Evolutionary conservation across 2,329 filamentous ascomycete species (phyloP).

Genomic region (Alternaria arborescens): DNA sequence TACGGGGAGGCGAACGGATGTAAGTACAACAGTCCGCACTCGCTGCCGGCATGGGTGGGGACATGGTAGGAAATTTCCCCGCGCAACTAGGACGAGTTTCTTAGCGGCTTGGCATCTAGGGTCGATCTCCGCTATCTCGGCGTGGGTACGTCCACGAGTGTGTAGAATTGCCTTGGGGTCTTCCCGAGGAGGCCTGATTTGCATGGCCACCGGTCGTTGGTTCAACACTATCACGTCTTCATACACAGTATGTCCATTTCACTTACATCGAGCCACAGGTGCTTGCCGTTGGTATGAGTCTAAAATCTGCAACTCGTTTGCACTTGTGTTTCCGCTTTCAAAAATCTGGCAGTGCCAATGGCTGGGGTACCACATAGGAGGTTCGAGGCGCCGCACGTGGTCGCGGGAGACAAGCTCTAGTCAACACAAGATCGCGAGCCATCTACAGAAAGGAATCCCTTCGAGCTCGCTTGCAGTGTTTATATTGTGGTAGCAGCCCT

Average conservation of each 20-base stretch:
- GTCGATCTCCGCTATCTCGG: background rate
- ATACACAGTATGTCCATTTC: background rate
- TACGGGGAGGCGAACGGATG: background rate
- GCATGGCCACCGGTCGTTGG: too few species aligned
- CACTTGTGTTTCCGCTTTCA: background rate
- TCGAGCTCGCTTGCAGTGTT: background rate
- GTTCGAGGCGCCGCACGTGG: background rate
- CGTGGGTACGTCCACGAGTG: background rate
- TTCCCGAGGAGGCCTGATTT: background rate
- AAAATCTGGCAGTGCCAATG: background rate
- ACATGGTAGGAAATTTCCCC: background rate
- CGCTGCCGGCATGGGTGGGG: background rate
- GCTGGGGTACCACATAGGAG: background rate
- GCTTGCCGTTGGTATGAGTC: conserved; percentile 2
- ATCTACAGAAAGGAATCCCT: background rate
- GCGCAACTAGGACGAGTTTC: background rate
- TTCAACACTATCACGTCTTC: background rate
- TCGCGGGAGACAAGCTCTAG: background rate
- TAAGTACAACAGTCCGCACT: background rate
- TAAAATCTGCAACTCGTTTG: conserved; percentile 8
- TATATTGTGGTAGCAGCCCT: background rate
- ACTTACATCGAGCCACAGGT: background rate
- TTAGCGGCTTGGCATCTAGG: background rate
- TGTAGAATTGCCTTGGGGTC: too few species aligned
- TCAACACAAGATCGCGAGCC: background rate